Conservation (phyloP, 2,329 filamentous ascomycete species). For the Aureobasidium namibiae region DNA sequence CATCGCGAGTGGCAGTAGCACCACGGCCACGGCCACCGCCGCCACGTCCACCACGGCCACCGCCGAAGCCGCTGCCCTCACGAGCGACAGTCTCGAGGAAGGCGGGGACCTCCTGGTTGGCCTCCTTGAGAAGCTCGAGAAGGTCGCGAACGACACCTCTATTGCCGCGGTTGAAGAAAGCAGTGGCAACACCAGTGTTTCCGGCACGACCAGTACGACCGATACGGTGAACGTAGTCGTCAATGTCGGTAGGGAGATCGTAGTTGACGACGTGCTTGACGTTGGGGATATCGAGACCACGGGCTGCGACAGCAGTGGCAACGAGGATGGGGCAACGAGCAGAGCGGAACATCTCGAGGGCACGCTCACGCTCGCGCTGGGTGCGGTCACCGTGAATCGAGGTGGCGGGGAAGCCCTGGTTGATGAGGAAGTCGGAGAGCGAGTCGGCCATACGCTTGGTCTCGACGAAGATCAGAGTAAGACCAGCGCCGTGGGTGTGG, state of each 20-base stretch:
- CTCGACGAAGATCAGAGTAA: slow-evolving; percentile 97
- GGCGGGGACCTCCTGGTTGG: slow-evolving; percentile 87
- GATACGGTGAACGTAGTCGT: slow-evolving; percentile 98
- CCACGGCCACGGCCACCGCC: slow-evolving; percentile 67
- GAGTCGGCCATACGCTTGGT: slow-evolving; percentile 99
- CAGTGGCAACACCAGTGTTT: slow-evolving; percentile 96
- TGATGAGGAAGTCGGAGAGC: slow-evolving; percentile 95
- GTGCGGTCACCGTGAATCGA: slow-evolving; percentile 98
- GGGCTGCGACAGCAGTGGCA: slow-evolving; percentile 89
- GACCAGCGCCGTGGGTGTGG: slow-evolving; percentile 80
- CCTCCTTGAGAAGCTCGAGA: slow-evolving; percentile 95
- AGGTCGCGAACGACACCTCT: slow-evolving; percentile 94
- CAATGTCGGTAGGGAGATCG: slow-evolving; percentile 96
- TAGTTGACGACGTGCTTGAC: slow-evolving; percentile 99
- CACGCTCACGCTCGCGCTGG: slow-evolving; percentile 96
- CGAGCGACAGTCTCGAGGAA: slow-evolving; percentile 98
- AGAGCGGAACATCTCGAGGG: slow-evolving; percentile 94
- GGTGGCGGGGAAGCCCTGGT: slow-evolving; percentile 95
- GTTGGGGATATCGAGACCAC: slow-evolving; percentile 81
- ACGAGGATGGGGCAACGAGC: slow-evolving; percentile 93
- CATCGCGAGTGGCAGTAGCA: slow-evolving; percentile 68
- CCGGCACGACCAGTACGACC: slow-evolving; percentile 99
- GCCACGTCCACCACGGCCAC: slow-evolving; percentile 53
- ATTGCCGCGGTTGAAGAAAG: slow-evolving; percentile 99
- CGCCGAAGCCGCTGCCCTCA: slow-evolving; percentile 75